Evolutionary conservation across 2,329 filamentous ascomycete genomes (phyloP).

Genomic region (Xylariomycetidae sp.): DNA sequence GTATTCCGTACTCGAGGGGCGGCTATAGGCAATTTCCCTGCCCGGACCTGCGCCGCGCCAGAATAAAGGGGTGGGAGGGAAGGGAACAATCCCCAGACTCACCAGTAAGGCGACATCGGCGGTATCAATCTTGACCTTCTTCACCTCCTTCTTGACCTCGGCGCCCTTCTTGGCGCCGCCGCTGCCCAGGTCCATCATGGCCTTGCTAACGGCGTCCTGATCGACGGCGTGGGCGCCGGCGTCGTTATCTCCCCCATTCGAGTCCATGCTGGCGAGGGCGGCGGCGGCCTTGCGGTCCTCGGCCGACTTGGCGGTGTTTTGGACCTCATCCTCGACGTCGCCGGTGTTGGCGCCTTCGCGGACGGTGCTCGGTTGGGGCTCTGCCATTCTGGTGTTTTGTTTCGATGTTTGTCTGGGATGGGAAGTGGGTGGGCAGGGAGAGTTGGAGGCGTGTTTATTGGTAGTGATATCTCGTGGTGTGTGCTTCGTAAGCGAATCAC

Average conservation of each 20-base stretch:
- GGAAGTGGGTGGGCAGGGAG: too few relatives aligned
- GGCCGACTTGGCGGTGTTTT: conserved; percentile 54
- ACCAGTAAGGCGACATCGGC: conserved; percentile 68
- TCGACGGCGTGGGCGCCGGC: conserved; percentile 54
- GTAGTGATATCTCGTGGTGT: too few relatives aligned
- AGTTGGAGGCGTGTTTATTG: not conserved
- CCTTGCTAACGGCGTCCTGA: conserved; percentile 64
- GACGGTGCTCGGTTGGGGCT: conserved; percentile 53
- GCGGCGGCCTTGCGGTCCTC: conserved; percentile 75
- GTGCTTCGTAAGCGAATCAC: too few relatives aligned
- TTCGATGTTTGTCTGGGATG: too few relatives aligned
- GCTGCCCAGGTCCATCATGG: conserved; percentile 59
- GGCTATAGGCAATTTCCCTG: too few relatives aligned
- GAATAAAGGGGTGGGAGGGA: conserved; percentile 1
- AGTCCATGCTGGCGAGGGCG: conserved; percentile 67
- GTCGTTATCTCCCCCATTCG: conserved; percentile 38
- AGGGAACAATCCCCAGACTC: conserved; percentile 23
- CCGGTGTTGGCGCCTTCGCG: conserved; percentile 57
- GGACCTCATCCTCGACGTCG: conserved; percentile 54
- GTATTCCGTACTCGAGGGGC: too few relatives aligned
- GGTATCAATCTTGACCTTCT: conserved; percentile 69
- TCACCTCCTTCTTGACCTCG: conserved; percentile 41
- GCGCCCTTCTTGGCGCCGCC: conserved; percentile 22
- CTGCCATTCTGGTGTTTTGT: too few relatives aligned
- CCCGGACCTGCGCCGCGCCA: too few relatives aligned